Evolutionary conservation across 2,329 filamentous ascomycete species (phyloP).

Genomic region (Phialophora macrospora): DNA sequence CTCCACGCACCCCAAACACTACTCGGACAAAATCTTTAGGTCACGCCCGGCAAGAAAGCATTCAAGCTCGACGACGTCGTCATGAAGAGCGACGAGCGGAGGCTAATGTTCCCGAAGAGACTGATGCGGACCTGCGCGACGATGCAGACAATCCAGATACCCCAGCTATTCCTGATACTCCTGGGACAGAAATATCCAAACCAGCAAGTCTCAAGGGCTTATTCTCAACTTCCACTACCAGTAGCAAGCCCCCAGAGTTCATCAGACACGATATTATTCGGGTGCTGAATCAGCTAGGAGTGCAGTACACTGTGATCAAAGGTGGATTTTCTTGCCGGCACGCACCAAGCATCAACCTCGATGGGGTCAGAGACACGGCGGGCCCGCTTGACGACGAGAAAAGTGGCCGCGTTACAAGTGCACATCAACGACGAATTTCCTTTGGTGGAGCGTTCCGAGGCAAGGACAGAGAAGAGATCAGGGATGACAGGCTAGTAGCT

Average conservation of each 20-base stretch:
- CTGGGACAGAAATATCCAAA: slow-evolving; percentile 76
- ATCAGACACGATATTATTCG: slow-evolving; percentile 90
- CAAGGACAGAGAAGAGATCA: slow-evolving; percentile 72
- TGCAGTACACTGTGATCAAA: slow-evolving; percentile 91
- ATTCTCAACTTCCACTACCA: slow-evolving; percentile 96
- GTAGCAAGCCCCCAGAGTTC: slow-evolving; percentile 81
- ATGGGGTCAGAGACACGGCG: slow-evolving; percentile 66
- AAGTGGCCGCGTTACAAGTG: slow-evolving; percentile 54
- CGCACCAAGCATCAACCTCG: slow-evolving; percentile 84
- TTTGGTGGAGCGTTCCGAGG: slow-evolving; percentile 71
- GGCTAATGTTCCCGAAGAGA: slow-evolving; percentile 86
- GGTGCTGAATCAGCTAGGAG: slow-evolving; percentile 82
- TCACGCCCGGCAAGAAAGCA: slow-evolving; percentile 87
- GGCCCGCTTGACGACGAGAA: slow-evolving; percentile 48
- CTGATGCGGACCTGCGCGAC: slow-evolving; percentile 75
- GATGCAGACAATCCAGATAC: slow-evolving; percentile 58
- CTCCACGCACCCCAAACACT: slow-evolving; percentile 63
- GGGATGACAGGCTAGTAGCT: slow-evolving; percentile 56
- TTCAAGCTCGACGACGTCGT: slow-evolving; percentile 79
- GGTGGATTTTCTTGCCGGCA: slow-evolving; percentile 92
- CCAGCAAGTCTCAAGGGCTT: slow-evolving; percentile 95
- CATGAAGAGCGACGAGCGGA: slow-evolving; percentile 69
- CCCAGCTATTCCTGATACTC: slow-evolving; percentile 49
- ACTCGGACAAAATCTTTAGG: slow-evolving; percentile 84
- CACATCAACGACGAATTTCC: slow-evolving; percentile 79